Evolutionary conservation across 495 filamentous ascomycete species (phyloP).

Genomic region (Penicillium chermesinum): DNA sequence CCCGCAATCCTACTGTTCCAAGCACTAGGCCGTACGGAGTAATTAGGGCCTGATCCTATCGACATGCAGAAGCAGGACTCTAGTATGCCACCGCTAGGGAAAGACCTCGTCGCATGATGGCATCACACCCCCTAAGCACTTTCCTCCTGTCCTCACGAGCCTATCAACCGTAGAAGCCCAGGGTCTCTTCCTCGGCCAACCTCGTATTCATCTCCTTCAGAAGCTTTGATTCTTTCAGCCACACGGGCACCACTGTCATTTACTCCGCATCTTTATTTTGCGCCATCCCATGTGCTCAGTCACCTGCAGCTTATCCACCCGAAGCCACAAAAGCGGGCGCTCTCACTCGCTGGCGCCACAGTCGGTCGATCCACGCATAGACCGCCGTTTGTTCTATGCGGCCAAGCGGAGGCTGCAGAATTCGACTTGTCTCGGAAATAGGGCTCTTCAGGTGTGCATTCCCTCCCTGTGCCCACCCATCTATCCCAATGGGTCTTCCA

Average conservation of each 20-base stretch:
- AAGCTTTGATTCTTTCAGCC: not conserved
- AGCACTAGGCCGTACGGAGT: no score
- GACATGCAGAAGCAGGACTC: not conserved
- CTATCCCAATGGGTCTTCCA: no score
- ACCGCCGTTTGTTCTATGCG: slow-evolving; percentile 28
- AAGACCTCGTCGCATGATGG: slow-evolving; percentile 15
- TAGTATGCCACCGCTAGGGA: no score
- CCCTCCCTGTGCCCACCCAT: no score
- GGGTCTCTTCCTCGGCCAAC: not conserved
- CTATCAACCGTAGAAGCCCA: not conserved
- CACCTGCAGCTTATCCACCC: slow-evolving; percentile 14
- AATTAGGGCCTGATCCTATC: no score
- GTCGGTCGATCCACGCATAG: slow-evolving; percentile 22
- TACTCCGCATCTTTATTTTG: slow-evolving; percentile 27
- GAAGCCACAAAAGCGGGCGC: slow-evolving; percentile 3
- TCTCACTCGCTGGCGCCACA: slow-evolving; percentile 6
- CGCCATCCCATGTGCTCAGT: slow-evolving; percentile 19
- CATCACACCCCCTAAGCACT: slow-evolving; percentile 16
- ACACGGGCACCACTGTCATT: slow-evolving; percentile 7
- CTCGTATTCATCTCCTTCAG: not conserved
- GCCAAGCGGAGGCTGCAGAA: slow-evolving; percentile 8
- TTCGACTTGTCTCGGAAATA: slow-evolving; percentile 6
- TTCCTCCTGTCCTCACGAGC: slow-evolving; percentile 2
- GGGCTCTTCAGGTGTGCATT: slow-evolving; percentile 4
- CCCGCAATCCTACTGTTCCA: slow-evolving; percentile 19